phyloP scores from a whole-genome alignment of 495 filamentous ascomycete species.

The Aspergillus nanangensis region DNA sequence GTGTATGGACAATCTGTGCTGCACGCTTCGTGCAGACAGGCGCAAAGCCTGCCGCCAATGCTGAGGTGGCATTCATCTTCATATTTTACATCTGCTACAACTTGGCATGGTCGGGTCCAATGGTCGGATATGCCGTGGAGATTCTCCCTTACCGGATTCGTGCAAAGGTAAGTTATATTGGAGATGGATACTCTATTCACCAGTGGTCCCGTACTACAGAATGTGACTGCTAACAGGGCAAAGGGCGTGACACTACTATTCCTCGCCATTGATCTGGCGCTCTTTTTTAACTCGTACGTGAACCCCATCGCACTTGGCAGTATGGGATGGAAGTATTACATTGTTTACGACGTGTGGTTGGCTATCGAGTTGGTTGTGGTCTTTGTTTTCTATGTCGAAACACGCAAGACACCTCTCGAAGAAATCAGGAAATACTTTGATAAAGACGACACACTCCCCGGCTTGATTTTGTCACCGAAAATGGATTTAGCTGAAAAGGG shows the following conservation, averaged over 20 bases:
- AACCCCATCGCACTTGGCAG: conserved; percentile 31
- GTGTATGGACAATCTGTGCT: too few relatives aligned
- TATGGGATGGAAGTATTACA: conserved; percentile 35
- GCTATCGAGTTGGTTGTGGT: conserved; percentile 21
- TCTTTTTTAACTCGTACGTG: conserved; percentile 18
- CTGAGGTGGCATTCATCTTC: too few relatives aligned
- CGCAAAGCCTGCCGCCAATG: conserved; percentile 36
- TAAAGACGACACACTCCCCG: too few relatives aligned
- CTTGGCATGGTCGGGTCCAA: too few relatives aligned
- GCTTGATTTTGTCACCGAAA: too few relatives aligned
- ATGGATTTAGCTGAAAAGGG: too few relatives aligned
- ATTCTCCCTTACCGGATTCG: conserved; percentile 52
- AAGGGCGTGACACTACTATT: conserved; percentile 51
- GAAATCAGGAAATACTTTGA: conserved; percentile 25
- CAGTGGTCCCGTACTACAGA: too few relatives aligned
- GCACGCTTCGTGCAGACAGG: too few relatives aligned
- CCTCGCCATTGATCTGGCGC: neutral
- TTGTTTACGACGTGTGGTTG: conserved; percentile 30
- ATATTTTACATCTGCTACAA: too few relatives aligned
- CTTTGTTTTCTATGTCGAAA: conserved; percentile 28
- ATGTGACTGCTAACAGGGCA: too few relatives aligned
- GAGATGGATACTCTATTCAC: too few relatives aligned
- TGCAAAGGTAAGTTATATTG: too few relatives aligned
- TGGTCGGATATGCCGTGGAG: conserved; percentile 63
- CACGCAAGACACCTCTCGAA: conserved; percentile 25